These are phyloP conservation scores for Beauveria sp. DNA, from an alignment of 2,329 filamentous ascomycete species.

Conservation along the genomic window DNA sequence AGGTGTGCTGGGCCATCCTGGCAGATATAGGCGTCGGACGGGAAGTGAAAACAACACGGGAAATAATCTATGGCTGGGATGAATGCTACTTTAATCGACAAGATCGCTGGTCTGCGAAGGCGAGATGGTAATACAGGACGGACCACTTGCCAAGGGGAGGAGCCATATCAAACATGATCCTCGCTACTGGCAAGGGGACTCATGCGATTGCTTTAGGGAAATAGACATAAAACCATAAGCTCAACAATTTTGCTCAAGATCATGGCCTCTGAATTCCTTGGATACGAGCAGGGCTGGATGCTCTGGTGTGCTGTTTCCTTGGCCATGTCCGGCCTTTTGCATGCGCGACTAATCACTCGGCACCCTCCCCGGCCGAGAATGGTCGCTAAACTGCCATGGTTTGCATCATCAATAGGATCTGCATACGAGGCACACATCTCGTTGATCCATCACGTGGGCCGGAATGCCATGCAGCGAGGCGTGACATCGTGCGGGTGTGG, in stretches of 20 bases:
- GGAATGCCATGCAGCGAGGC: slow-evolving; percentile 3
- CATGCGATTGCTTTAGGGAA: background rate
- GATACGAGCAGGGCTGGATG: background rate
- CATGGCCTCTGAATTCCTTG: background rate
- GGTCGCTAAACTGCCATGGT: background rate
- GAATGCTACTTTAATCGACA: background rate
- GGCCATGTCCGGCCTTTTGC: background rate
- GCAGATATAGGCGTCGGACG: background rate
- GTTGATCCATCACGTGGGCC: slow-evolving; percentile 8
- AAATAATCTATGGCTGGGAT: background rate
- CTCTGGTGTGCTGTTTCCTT: background rate
- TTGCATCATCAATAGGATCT: background rate
- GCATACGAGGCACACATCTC: slow-evolving; percentile 9
- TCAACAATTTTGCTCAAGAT: background rate
- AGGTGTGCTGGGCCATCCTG: background rate
- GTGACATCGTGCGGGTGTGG: slow-evolving; percentile 3
- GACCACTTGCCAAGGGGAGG: background rate
- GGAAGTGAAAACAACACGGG: background rate
- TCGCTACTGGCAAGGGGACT: background rate
- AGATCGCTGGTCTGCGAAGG: background rate
- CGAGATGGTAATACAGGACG: background rate
- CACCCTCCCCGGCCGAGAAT: background rate
- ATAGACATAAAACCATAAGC: background rate
- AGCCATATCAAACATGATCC: background rate
- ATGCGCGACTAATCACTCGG: background rate